These are phyloP conservation scores for Paramecium sexaurelia DNA, from an alignment of 73 alveolate species.

Conservation along the genomic window DNA sequence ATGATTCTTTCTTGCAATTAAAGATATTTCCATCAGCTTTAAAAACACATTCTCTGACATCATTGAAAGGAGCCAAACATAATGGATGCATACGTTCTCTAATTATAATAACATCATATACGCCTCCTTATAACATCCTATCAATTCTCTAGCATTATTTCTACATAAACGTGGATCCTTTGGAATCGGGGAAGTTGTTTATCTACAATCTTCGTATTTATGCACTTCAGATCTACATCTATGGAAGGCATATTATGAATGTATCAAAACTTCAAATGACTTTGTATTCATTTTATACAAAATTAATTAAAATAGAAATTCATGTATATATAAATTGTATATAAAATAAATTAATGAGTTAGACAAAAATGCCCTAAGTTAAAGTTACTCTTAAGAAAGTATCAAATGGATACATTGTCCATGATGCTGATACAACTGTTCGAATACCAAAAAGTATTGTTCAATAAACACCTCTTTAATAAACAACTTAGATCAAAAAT, in stretches of 20 bases:
- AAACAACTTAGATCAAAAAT: background rate
- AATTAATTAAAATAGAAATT: background rate
- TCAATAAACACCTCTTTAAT: background rate
- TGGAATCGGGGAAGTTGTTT: conserved; percentile 62
- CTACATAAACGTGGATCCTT: conserved; percentile 61
- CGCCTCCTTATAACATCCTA: conserved; percentile 71
- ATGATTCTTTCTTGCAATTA: conserved; percentile 45
- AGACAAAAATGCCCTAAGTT: background rate
- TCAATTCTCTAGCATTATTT: conserved; percentile 42
- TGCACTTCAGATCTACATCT: conserved; percentile 63
- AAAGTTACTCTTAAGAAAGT: background rate
- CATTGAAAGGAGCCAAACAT: conserved; percentile 66
- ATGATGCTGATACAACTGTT: conserved; percentile 11
- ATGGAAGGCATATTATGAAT: conserved; percentile 70
- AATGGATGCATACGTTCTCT: conserved; percentile 69
- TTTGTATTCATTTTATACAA: conserved; percentile 42
- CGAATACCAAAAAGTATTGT: conserved; percentile 7
- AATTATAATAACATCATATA: background rate
- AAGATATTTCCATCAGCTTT: conserved; percentile 69
- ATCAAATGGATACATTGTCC: background rate
- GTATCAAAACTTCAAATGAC: conserved; percentile 65
- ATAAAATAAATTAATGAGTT: conserved; percentile 5
- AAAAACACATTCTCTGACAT: conserved; percentile 68
- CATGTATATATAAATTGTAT: background rate
- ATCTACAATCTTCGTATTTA: conserved; percentile 66